A percentile compares a stretch with the other conserved stretches of the same genome.
Conservation (phyloP, 2,329 filamentous ascomycete species). For the Ascochyta viciae-villosae region DNA sequence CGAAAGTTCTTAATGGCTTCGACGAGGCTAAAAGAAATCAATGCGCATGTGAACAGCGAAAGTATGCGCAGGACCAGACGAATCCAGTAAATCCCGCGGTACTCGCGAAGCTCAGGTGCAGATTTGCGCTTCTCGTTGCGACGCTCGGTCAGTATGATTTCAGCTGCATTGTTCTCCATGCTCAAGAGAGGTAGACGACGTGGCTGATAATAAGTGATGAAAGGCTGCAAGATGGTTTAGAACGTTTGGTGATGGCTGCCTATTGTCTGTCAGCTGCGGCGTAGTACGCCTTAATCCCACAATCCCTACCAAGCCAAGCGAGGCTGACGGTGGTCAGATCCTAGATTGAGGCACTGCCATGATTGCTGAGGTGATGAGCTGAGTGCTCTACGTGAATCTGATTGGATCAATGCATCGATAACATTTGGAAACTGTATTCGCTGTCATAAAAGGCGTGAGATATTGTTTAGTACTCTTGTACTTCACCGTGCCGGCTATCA, state of each 20-base stretch:
- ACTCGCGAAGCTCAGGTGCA: slow-evolving; percentile 16
- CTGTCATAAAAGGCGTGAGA: not conserved
- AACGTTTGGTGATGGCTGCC: not conserved
- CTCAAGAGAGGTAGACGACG: too few relatives aligned
- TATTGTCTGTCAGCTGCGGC: slow-evolving; percentile 14
- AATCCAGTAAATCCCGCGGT: slow-evolving; percentile 21
- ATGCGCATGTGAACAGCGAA: slow-evolving; percentile 16
- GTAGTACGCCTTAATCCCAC: slow-evolving; percentile 11
- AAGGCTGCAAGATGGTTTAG: not conserved
- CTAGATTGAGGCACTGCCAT: not conserved
- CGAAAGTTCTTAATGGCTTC: slow-evolving; percentile 16
- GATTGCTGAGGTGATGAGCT: slow-evolving; percentile 9
- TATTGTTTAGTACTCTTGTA: not conserved
- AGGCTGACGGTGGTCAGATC: slow-evolving; percentile 5
- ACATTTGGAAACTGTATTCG: not conserved
- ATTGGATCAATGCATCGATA: not conserved
- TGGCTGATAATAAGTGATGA: too few relatives aligned
- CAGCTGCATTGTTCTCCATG: slow-evolving; percentile 22
- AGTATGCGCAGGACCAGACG: slow-evolving; percentile 22
- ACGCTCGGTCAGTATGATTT: slow-evolving; percentile 16
- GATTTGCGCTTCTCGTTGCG: slow-evolving; percentile 15
- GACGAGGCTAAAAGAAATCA: slow-evolving; percentile 19
- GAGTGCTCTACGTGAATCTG: not conserved
- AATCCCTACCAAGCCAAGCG: slow-evolving; percentile 7
- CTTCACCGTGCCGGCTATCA: not conserved